A percentile compares a stretch with the other conserved stretches of the same genome.
These are phyloP conservation scores for Friedmanniomyces simplex DNA, from an alignment of 495 filamentous ascomycete species.

Conservation along the genomic window DNA sequence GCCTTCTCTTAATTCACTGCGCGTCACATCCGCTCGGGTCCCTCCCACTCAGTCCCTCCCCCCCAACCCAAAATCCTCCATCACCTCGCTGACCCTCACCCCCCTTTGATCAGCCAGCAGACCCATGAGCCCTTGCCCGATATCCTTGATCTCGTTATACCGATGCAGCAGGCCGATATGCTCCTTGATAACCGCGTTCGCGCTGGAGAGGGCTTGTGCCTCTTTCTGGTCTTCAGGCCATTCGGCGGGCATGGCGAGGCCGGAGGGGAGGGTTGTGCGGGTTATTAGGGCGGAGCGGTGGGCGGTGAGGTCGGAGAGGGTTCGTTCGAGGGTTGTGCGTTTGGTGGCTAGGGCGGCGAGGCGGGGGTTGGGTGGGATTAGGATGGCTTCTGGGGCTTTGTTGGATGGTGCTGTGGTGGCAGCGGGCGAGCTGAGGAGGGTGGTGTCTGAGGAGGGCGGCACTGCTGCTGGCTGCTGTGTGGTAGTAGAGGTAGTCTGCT, in stretches of 20 bases:
- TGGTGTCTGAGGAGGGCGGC: not conserved
- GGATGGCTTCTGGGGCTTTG: not conserved
- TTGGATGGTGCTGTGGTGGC: not conserved
- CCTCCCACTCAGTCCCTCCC: slow-evolving; percentile 25
- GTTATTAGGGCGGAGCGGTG: slow-evolving; percentile 11
- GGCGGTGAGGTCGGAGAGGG: slow-evolving; percentile 6
- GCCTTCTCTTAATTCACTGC: not conserved
- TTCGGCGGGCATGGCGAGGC: slow-evolving; percentile 15
- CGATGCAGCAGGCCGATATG: slow-evolving; percentile 61
- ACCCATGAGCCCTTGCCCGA: slow-evolving; percentile 61
- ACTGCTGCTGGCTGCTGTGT: not conserved
- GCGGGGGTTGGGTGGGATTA: slow-evolving; percentile 6
- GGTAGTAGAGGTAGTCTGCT: not conserved
- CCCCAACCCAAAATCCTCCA: slow-evolving; percentile 42
- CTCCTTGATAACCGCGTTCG: slow-evolving; percentile 42
- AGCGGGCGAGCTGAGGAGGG: not conserved
- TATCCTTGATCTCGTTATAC: slow-evolving; percentile 72
- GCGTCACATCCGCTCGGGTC: too few species aligned
- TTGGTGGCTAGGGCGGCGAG: slow-evolving; percentile 11
- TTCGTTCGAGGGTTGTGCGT: slow-evolving; percentile 1
- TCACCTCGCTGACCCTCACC: slow-evolving; percentile 50
- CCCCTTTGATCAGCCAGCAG: slow-evolving; percentile 62
- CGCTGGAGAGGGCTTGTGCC: slow-evolving; percentile 14
- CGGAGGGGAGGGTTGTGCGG: slow-evolving; percentile 3
- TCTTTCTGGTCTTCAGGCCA: slow-evolving; percentile 14